Evolutionary conservation across 2,329 filamentous ascomycete species (phyloP), one percentile per base, ranked within the genome.

Genomic region (Trematosphaeria pertusa): DNA sequence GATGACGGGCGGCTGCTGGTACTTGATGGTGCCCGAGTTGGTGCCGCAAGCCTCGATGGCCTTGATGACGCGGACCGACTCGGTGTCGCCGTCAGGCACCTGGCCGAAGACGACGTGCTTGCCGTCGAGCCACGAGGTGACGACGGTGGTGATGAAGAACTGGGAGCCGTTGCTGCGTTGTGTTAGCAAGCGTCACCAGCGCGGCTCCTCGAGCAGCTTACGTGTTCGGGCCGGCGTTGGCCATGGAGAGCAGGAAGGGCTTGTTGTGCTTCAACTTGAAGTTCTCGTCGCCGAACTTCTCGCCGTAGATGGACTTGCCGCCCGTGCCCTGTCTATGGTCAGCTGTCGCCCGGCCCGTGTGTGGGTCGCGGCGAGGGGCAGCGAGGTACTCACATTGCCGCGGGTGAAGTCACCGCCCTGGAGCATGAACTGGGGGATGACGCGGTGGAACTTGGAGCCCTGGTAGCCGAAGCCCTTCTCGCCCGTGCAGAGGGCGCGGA

Each of bases 401-500:
- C 88, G 88, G 77, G 91, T 95, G 81, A 95, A 95, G 83, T 96
- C 91, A 83, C 91, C 91, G 74, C 91, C 91, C 84, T 96, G 91
- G 66, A 96, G 87, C 91, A 96, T 96, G 84, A 96, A 96, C 48
- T 90, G 75, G 64, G 88, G 88, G 77, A 96, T 96, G 77, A 96
- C 87, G 67, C 91, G 90, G 84, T 96, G 91, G 87, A 96, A 96
- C 61, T 83, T 81, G 64, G 89, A 94, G 71, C 84, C 85, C 74
- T 83, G 76, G 83, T 95, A 96, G 65, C 90, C 89, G 75, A 88
- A 87, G 70, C 89, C 89, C 78, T 90, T 85, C 81, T 89, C 83
- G 62, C 81, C 82, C 56, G 86, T 91, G 87, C 88, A 91, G 69
- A 94, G 88, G 73, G 85, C 85, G 62, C 83, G 84, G 86, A 95